Evolutionary conservation across 2,329 filamentous ascomycete genomes (phyloP), one percentile per base, ranked within the genome.

Genomic region (Polytolypa hystricis): DNA sequence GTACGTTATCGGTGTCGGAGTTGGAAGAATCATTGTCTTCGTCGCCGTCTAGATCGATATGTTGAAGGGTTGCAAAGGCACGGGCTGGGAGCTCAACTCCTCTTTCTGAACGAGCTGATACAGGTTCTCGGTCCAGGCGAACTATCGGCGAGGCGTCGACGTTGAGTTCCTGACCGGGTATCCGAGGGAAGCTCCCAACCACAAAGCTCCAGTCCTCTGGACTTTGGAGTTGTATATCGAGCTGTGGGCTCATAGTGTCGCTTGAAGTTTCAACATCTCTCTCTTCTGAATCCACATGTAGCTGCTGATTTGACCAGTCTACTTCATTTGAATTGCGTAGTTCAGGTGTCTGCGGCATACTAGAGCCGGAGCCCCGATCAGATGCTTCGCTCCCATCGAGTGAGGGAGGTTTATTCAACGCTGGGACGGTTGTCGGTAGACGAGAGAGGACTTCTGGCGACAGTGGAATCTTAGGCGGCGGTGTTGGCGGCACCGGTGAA

Each of bases 331-430:
- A 65, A 7, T 66, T 64, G 19, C 62, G 74, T 45, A 84, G 70
- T 42, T 89, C 71, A 10, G 87, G 87, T 1, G 87, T 95, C 8
- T 83, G 77, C 4, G 89, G 86, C 33, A 84, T 84, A 51, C 85
- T 93, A 56, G 86, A 72, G 36, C 72, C 73, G 2, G 85, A 84
- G 58, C 93, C 73, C 55, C 93, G 86, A 53, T 95, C 87, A 2
- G 87, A 93, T 6, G 78, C 81, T 50, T 91, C 64, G 60, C 85
- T 94, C 15, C 86, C 87, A 61, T 94, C 87, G 3, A 94, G 69
- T 4, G 89, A 95, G 3, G 89, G 89, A 4, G 87, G 81, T 4
- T 84, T 81, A 38, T 84, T 87, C 19, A 77, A 73, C 23, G 76
- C 79, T 2, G 85, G 85, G 3, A 89, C 70, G 32, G 76, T 71